Evolutionary conservation across 1,139 yeast species (phyloP).

Genomic region (Geotrichum bryndzae): DNA sequence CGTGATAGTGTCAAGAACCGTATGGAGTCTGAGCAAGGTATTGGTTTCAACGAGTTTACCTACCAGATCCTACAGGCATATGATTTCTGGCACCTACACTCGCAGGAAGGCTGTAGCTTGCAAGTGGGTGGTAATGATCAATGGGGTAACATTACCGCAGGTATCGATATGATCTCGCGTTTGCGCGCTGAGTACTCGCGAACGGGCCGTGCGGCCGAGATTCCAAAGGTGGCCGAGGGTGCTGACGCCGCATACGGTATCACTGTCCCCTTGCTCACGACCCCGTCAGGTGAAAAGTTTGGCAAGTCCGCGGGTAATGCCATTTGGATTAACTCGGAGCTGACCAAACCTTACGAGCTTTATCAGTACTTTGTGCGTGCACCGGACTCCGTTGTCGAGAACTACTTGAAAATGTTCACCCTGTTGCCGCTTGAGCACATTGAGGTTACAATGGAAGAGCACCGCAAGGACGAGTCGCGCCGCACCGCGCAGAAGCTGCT

Average conservation of each 20-base stretch:
- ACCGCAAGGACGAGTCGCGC: constrained; percentile 51
- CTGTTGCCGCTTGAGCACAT: constrained; percentile 62
- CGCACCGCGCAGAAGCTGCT: constrained; percentile 69
- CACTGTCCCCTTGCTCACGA: constrained; percentile 85
- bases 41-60: constrained; percentile 90
- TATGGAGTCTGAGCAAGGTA: constrained; percentile 60
- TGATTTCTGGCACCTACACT: constrained; percentile 81
- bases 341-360: constrained; percentile 75
- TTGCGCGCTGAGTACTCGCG: constrained; percentile 29
- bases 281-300: constrained; percentile 87
- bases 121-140: constrained; percentile 98
- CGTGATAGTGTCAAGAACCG: constrained; percentile 82
- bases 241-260: constrained; percentile 53
- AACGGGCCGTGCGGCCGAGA: constrained; percentile 8
- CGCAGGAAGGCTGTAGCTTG: constrained; percentile 51
- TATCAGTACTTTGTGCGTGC: constrained; percentile 81
- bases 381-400: constrained; percentile 69
- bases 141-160: constrained; percentile 98
- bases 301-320: constrained; percentile 98
- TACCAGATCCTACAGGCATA: constrained; percentile 91
- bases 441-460: constrained; percentile 46
- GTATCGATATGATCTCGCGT: constrained; percentile 77
- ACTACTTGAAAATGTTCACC: constrained; percentile 70
- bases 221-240: constrained; percentile 6
- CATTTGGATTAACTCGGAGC: constrained; percentile 65